A percentile compares a stretch with the other conserved stretches of the same genome.
phyloP scores from a whole-genome alignment of 805 yeast genomes.

The Debaryomyces maramus region DNA sequence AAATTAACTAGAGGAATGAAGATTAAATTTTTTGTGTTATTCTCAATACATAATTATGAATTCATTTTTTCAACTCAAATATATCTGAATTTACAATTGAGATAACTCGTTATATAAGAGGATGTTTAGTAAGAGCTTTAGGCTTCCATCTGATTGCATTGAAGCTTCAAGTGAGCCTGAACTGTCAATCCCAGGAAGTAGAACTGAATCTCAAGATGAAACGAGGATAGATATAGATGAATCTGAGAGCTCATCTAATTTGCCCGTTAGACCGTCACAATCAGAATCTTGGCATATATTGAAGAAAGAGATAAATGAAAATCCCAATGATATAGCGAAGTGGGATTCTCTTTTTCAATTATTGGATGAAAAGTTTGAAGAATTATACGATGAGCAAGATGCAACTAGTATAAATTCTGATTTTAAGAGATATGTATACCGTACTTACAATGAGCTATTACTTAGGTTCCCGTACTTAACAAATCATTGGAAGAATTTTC shows the following conservation, averaged over 20 bases:
- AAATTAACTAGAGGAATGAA: neutral
- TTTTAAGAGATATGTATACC: constrained; percentile 18
- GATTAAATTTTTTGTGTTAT: neutral
- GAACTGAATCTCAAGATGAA: neutral
- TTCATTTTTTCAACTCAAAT: too few relatives aligned
- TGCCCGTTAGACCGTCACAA: neutral
- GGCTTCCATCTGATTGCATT: neutral
- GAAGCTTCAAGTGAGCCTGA: neutral
- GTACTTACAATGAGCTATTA: constrained; percentile 37
- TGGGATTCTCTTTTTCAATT: constrained; percentile 41
- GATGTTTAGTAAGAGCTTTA: neutral
- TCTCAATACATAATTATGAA: neutral
- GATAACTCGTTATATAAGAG: neutral
- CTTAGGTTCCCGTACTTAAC: constrained; percentile 55
- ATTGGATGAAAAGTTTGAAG: constrained; percentile 23
- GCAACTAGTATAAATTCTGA: constrained; percentile 11
- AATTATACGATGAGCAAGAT: constrained; percentile 10
- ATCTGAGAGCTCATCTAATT: neutral
- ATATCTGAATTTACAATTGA: too few relatives aligned
- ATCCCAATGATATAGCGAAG: constrained; percentile 32
- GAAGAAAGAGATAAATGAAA: constrained; percentile 5
- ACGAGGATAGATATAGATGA: neutral
- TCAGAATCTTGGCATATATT: neutral
- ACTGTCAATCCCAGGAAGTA: neutral
- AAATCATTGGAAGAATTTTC: constrained; percentile 65